A percentile compares a stretch with the other conserved stretches of the same genome.
Evolutionary conservation across 345 rosid genomes (phyloP).

Genomic region (Acer campestre): DNA sequence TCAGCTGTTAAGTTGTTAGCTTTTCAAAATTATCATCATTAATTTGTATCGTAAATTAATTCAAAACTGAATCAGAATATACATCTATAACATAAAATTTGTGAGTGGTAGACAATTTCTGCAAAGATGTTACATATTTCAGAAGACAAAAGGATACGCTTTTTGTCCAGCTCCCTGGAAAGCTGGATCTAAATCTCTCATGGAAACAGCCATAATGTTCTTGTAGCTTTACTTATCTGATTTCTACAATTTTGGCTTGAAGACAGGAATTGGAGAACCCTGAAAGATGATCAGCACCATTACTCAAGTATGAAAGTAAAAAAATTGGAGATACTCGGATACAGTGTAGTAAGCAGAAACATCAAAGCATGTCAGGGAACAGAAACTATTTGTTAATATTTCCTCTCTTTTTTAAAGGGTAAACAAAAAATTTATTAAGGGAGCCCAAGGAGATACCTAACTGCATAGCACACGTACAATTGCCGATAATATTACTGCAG

Average conservation of each 20-base stretch:
- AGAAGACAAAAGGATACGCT: conserved; percentile 78
- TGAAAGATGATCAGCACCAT: conserved; percentile 33
- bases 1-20: not conserved
- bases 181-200: conserved; percentile 97
- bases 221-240: conserved; percentile 36
- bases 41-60: not conserved
- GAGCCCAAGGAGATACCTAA: not conserved
- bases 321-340: not conserved
- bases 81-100: not conserved
- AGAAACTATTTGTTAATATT: not conserved
- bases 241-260: conserved; percentile 32
- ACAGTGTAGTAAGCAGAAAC: conserved; percentile 3
- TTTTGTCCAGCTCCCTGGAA: conserved; percentile 98
- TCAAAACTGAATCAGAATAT: not conserved
- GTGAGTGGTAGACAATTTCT: not conserved
- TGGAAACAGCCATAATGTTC: conserved; percentile 84
- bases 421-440: not conserved
- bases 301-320: conserved; percentile 9
- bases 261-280: conserved; percentile 28
- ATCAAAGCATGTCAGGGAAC: conserved; percentile 17
- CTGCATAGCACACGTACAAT: not conserved
- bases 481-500: not conserved
- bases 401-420: not conserved
- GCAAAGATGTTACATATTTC: conserved; percentile 17
- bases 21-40: not conserved